Base-by-base conservation (phyloP, 1,139 yeast species). In the Kodamaea ohmeri region DNA sequence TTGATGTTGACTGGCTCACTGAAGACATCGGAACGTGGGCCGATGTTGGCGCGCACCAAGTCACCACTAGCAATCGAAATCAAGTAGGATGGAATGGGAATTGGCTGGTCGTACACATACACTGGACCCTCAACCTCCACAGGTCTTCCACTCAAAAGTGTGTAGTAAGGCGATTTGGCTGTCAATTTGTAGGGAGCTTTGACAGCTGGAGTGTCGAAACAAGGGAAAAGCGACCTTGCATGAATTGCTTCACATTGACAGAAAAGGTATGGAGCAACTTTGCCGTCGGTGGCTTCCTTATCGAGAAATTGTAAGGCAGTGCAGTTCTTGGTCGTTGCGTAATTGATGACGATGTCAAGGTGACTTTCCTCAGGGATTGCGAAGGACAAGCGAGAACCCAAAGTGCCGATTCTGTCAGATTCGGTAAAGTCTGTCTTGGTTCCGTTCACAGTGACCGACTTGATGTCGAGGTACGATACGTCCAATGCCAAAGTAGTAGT, bases 201-300 rank as follows among this genome's bases (percentile, higher is more conserved):
- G 37, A 86, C 73, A 0, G 94, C 75, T 3, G 97, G 96, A 0
- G 96, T 88, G 59, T 89, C 97, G 57, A 89, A 89, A 52, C 90
- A 85, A 2, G 97, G 96, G 64, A 84, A 82, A 51, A 89, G 71
- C 17, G 95, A 79, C 56, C 97, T 74, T 15, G 96, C 94, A 55
- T 89, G 96, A 46, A 85, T 87, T 25, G 96, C 88, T 64, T 89
- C 95, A 56, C 95, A 79, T 61, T 89, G 96, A 20, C 96, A 86
- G 59, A 88, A 89, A 50, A 89, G 72, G 58, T 87, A 85, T 3
- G 95, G 94, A 15, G 73, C 71, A 28, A 63, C 66, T 48, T 78
- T 74, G 21, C 92, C 95, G 37, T 82, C 83, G n/a, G 96, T 86
- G 50, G 83, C 87, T 38, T 76, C 80, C 29, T 84, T 82, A 34